Base-by-base conservation (phyloP, 768 basidiomycete genomes). In the Leccinum rimulosum region DNA sequence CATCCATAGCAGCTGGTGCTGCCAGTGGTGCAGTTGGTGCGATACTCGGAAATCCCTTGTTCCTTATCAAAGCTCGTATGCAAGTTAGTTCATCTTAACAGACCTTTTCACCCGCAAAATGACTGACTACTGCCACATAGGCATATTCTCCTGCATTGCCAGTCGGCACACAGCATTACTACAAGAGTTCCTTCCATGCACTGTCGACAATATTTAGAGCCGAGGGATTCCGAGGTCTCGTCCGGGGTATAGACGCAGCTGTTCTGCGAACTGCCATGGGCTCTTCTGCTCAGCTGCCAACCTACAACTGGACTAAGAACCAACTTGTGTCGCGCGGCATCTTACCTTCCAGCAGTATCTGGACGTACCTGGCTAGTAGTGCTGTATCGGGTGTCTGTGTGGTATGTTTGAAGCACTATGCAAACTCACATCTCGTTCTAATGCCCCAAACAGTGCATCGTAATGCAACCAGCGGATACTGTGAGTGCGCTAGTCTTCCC, bases 51-150 rank as follows among this genome's bases (percentile, higher is more conserved):
- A 96, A 93, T 71, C 95, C 95, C 0, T 76, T 97, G 12, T 99
- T 97, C 75, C 78, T 99, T 57, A 86, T 99, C 70, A 99, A 99
- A 76, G 97, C 97, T 6, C 85, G 97, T 49, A 98, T 99, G 90
- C 97, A 99, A 81, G 89, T 88, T 17, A 57, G 65, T 53, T 9
- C 15, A 48, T 12, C 50, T 25, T 8, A 1, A 22, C 17, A 14
- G 1, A n/a, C 3, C 19, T 45, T 49, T 53, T 33, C 45, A 17
- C n/a, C 25, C 52, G 3, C 22, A 59, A 50, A n/a, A 27, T 40
- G 48, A 36, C 36, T 60, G 47, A 62, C 49, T 22, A 28, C 50
- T n/a, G 12, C 28, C 38, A 19, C 40, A 9, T 55, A 91, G 88
- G 97, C 97, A 30, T 99, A 94, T 75, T 98, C 95, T 1, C 95